Evolutionary conservation across 1,139 yeast species (phyloP).

Genomic region (Kodamaea fungicola): DNA sequence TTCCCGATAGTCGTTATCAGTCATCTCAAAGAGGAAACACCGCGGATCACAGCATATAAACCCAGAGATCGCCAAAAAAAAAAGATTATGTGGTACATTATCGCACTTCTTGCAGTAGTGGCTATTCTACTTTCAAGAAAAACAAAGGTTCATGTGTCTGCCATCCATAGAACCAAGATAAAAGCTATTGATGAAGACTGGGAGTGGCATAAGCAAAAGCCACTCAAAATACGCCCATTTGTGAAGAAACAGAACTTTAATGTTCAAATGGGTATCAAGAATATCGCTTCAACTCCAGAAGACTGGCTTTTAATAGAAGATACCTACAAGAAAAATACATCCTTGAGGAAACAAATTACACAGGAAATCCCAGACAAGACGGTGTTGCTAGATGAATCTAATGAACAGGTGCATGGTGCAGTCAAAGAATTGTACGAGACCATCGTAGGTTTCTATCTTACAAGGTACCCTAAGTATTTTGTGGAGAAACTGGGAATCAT

Average conservation of each 20-base stretch:
- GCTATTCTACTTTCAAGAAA: too few relatives aligned
- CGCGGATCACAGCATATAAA: too few relatives aligned
- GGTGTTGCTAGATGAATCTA: conserved; percentile 10
- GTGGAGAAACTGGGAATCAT: conserved; percentile 13
- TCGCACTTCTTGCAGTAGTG: too few relatives aligned
- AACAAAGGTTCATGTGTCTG: not conserved
- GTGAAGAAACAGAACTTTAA: conserved; percentile 30
- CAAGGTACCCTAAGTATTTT: conserved; percentile 36
- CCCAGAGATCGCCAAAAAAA: too few relatives aligned
- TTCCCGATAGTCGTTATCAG: too few relatives aligned
- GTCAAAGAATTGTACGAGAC: conserved; percentile 32
- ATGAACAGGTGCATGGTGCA: conserved; percentile 17
- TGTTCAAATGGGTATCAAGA: conserved; percentile 37
- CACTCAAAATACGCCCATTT: conserved; percentile 14
- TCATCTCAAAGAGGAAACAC: too few relatives aligned
- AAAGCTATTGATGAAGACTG: conserved; percentile 5
- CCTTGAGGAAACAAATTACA: conserved; percentile 19
- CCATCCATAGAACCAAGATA: conserved; percentile 6
- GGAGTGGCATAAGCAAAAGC: conserved; percentile 11
- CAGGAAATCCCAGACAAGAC: conserved; percentile 20
- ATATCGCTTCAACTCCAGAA: conserved; percentile 27
- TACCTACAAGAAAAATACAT: conserved; percentile 26
- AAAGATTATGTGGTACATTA: too few relatives aligned
- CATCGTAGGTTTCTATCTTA: conserved; percentile 23
- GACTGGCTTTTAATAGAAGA: conserved; percentile 40